Percentiles rank a stretch among this genome's conserved stretches.
Evolutionary conservation across 1,139 yeast genomes (phyloP).

Genomic region (Sugiyamaella novakii): DNA sequence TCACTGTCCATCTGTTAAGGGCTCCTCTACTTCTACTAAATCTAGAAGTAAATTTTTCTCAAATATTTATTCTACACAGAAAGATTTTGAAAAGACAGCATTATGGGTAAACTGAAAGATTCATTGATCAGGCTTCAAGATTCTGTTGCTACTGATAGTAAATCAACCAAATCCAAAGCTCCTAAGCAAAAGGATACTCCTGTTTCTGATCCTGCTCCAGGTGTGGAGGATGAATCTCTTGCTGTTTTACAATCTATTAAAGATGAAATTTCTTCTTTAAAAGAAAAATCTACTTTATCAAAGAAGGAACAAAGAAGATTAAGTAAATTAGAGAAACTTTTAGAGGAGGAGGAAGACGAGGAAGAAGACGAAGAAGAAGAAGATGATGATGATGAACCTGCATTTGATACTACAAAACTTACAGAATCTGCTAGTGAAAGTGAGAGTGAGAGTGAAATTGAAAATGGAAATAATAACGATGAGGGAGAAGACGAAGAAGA

Average conservation of each 20-base stretch:
- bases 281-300: slow-evolving; percentile 35
- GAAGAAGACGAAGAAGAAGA: slow-evolving; percentile 30
- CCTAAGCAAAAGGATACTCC: slow-evolving; percentile 1
- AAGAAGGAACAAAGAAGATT: slow-evolving; percentile 34
- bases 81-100: too few relatives aligned
- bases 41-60: not conserved
- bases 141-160: slow-evolving; percentile 15
- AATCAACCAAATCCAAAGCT: slow-evolving; percentile 16
- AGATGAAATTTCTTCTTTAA: slow-evolving; percentile 26
- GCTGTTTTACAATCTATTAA: slow-evolving; percentile 24
- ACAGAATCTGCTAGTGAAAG: slow-evolving; percentile 31
- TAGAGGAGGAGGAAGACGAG: slow-evolving; percentile 25
- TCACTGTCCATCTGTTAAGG: not conserved
- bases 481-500: slow-evolving; percentile 39
- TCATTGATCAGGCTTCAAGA: slow-evolving; percentile 16
- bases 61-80: too few relatives aligned
- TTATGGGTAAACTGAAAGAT: slow-evolving; percentile 29
- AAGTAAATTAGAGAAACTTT: slow-evolving; percentile 21
- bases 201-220: slow-evolving; percentile 27
- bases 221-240: slow-evolving; percentile 17
- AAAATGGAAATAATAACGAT: slow-evolving; percentile 31
- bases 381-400: slow-evolving; percentile 38
- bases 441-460: slow-evolving; percentile 34
- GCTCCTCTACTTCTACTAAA: not conserved
- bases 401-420: slow-evolving; percentile 33